Conservation (phyloP, 1,284 basidiomycete genomes). For the Schizopora paradoxa region DNA sequence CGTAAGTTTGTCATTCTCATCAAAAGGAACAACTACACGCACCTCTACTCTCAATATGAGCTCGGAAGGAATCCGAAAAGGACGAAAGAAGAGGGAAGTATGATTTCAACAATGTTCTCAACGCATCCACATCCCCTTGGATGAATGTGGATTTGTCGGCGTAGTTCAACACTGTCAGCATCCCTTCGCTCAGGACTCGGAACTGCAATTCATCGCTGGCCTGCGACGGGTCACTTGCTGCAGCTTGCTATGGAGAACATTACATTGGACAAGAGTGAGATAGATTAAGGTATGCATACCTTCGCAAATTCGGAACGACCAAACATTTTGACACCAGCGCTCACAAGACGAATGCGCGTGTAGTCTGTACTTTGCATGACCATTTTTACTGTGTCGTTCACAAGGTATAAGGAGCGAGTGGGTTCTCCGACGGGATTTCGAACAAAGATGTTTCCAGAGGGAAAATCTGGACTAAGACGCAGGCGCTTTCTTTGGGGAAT, state of each 20-base stretch:
- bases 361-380: conserved; percentile 84
- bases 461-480: conserved; percentile 57
- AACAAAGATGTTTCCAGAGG: conserved; percentile 82
- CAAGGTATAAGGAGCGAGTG: conserved; percentile 84
- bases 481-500: conserved; percentile 57
- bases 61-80: conserved; percentile 58
- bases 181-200: conserved; percentile 80
- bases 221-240: conserved; percentile 19
- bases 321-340: conserved; percentile 82
- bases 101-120: conserved; percentile 65
- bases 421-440: conserved; percentile 80
- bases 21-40: conserved; percentile 22
- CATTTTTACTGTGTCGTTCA: conserved; percentile 78
- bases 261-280: conserved; percentile 21
- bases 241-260: not conserved
- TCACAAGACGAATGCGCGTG: conserved; percentile 80
- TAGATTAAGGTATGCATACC: too few relatives aligned
- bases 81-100: conserved; percentile 73
- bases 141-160: conserved; percentile 63
- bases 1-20: conserved; percentile 1
- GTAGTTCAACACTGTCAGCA: conserved; percentile 79
- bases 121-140: conserved; percentile 48
- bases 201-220: conserved; percentile 55
- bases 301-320: conserved; percentile 42
- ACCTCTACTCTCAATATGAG: conserved; percentile 47